Evolutionary conservation across 2,329 filamentous ascomycete species (phyloP), one percentile per base, ranked within the genome.

Genomic region (Colletotrichum tanaceti): DNA sequence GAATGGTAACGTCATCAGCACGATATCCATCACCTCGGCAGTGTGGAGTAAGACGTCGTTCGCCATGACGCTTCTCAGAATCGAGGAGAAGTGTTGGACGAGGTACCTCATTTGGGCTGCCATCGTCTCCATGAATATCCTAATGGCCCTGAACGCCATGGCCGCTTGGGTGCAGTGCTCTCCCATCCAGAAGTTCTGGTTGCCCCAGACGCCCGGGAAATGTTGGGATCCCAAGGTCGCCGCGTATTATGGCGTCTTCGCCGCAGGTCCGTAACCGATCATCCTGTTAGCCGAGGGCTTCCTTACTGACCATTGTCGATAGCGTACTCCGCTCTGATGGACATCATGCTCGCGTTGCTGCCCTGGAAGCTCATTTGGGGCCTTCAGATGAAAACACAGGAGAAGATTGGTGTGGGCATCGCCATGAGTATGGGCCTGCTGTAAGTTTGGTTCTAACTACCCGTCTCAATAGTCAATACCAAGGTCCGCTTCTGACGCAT

Each of bases 1-100:
- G 38, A 65, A 73, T 22, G 75, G 74, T 35, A 76, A 77, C 35
- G 62, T 77, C 4, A 72, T 73, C 4, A 76, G 74, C 3, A 63
- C 72, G 5, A 77, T 77, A 50, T 77, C 77, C 10, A 75, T 80
- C n/a, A 70, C 77, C 18, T 75, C 79, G 1, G 79, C 79, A 5
- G 73, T 78, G 1, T 74, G 73, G 62, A 79, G 77, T 68, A 81
- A 81, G 65, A 78, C 79, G 0, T 80, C 79, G 0, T 79, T 81
- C 63, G 78, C 77, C 11, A 72, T 80, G n/a, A 80, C 79, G 0
- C 69, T 80, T 3, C 73, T 80, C 24, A 73, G 78, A 4, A 74
- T 80, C 39, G 71, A 74, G 4, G 52, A 63, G 70, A 76, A 77
- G 65, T 62, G 68, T 16, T 73, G 71, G 71, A 72, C 70, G 47